Base-by-base conservation (phyloP, 164 flowering plant genomes). In the Vitis cinerea region DNA sequence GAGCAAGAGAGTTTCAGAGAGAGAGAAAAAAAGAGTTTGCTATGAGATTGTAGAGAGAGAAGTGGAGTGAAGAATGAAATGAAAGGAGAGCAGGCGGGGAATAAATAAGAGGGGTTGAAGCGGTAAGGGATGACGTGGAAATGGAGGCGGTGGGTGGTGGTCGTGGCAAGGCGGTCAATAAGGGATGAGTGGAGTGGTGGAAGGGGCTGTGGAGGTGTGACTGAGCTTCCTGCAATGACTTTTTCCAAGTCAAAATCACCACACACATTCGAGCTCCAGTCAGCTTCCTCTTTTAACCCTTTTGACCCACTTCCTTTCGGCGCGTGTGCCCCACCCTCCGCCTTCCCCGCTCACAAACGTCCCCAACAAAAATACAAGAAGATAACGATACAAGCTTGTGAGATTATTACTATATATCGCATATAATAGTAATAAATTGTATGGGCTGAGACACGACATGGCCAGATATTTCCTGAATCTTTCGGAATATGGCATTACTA, bases 121-220 rank as follows among this genome's bases (percentile, higher is more conserved):
- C 4, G 44, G 7, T 37, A 23, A 2, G 27, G 6, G 44, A 37
- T 37, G 44, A 56, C 52, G 44, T 27, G 47, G 54, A 0, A n/a
- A 58, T 2, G 23, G 65, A 57, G 67, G 56, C 55, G 64, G 62
- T 52, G 29, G 57, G 13, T 8, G 74, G 59, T 17, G 58, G 57
- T 10, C 50, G 51, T 72, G 76, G 72, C 71, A 77, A 77, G 79
- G 72, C 71, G 79, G 80, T 77, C 76, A 77, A 77, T 17, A 8
- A 12, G 23, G 27, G 19, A 8, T 2, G 31, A 11, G 56, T 15
- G 47, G 62, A 48, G 49, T 13, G 61, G 15, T 16, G 50, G 23
- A 19, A 53, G 68, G 63, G 62, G 49, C 44, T 37, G 23, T 61
- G 67, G 59, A 9, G 54, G 57, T 17, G 44, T 7, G 70, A 59